Conservation (phyloP, 2,329 filamentous ascomycete genomes). For the Colletotrichum euphorbiae region DNA sequence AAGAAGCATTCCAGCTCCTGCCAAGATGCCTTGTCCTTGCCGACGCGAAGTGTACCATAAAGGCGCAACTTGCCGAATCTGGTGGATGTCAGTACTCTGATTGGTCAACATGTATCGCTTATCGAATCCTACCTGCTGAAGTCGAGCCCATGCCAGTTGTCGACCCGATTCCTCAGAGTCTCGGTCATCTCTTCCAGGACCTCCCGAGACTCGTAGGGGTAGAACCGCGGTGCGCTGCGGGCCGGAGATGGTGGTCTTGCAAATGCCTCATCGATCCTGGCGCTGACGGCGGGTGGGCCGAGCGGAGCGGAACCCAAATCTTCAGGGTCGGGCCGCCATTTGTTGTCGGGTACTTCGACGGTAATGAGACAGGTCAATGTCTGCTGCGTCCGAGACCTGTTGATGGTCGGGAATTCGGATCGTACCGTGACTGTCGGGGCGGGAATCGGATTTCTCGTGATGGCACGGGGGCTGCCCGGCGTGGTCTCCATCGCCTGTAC, state of each 20-base stretch:
- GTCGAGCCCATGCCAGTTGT: conserved; percentile 98
- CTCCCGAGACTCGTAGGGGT: conserved; percentile 80
- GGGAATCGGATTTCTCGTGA: conserved; percentile 87
- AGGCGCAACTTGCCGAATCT: conserved; percentile 93
- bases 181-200: conserved; percentile 88
- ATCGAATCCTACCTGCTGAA: conserved; percentile 74
- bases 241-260: conserved; percentile 70
- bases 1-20: conserved; percentile 97
- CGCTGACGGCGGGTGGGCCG: conserved; percentile 53
- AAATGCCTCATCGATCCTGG: conserved; percentile 65
- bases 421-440: conserved; percentile 92
- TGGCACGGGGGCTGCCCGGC: conserved; percentile 77
- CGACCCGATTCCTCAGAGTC: conserved; percentile 85
- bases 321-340: conserved; percentile 88
- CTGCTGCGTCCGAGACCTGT: conserved; percentile 91
- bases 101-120: conserved; percentile 13
- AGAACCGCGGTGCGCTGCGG: conserved; percentile 68
- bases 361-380: conserved; percentile 94
- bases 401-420: conserved; percentile 96
- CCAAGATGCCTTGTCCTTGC: conserved; percentile 96
- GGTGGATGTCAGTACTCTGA: conserved; percentile 45
- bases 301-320: conserved; percentile 72
- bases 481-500: conserved; percentile 95
- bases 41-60: conserved; percentile 90
- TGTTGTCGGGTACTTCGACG: conserved; percentile 91